Evolutionary conservation across 441 rosid species (phyloP).

Genomic region (Manihot esculenta): DNA sequence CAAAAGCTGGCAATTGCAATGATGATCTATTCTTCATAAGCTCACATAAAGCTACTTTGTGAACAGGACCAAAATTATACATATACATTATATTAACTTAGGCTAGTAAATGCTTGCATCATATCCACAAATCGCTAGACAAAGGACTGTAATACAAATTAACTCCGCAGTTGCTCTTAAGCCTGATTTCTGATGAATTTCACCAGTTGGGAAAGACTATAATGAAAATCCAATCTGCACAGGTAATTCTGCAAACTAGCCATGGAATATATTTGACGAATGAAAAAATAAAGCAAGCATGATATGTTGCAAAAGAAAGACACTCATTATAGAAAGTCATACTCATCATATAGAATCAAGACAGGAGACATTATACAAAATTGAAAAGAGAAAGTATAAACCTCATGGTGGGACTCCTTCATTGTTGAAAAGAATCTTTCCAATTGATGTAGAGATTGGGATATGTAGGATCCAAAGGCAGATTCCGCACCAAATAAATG

Average conservation of each 20-base stretch:
- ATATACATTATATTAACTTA: not conserved
- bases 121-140: not conserved
- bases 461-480: slow-evolving; percentile 28
- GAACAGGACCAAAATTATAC: not conserved
- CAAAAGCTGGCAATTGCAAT: not conserved
- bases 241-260: slow-evolving; percentile 4
- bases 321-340: not conserved
- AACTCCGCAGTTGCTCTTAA: not conserved
- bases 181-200: not conserved
- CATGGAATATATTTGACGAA: not conserved
- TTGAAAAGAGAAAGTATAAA: slow-evolving; percentile 29
- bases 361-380: not conserved
- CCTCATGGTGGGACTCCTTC: slow-evolving; percentile 77
- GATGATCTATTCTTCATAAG: not conserved
- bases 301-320: not conserved
- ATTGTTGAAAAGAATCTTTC: slow-evolving; percentile 39
- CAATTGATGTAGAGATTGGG: slow-evolving; percentile 37
- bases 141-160: not conserved
- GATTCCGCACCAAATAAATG: slow-evolving; percentile 30
- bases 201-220: not conserved
- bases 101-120: slow-evolving; percentile 2
- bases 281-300: not conserved
- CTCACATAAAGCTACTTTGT: not conserved
- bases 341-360: not conserved
- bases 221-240: not conserved